Evolutionary conservation across 768 basidiomycete genomes (phyloP).

Genomic region (Gymnopilus dilepis): DNA sequence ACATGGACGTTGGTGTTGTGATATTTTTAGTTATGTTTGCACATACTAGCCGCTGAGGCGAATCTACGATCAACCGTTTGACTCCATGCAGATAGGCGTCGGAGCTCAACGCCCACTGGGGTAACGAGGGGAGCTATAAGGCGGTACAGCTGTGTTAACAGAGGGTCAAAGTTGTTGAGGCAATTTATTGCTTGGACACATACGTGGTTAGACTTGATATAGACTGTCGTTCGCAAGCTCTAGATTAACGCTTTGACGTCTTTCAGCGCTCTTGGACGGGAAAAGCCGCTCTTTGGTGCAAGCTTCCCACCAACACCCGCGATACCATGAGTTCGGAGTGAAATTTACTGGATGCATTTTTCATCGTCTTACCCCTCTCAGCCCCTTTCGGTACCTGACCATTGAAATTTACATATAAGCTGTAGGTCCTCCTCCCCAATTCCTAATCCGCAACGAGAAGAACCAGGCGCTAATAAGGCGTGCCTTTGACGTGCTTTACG

Average conservation of each 20-base stretch:
- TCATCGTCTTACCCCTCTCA: neutral
- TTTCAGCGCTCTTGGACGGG: neutral
- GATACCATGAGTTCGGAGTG: neutral
- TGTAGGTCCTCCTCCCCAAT: neutral
- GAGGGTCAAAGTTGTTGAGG: neutral
- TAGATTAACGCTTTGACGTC: neutral
- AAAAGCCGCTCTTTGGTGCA: neutral
- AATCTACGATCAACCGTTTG: neutral
- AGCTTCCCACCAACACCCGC: neutral
- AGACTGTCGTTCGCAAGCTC: neutral
- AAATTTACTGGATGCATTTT: neutral
- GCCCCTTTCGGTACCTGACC: neutral
- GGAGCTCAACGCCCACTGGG: neutral
- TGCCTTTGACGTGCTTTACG: slow-evolving; percentile 2
- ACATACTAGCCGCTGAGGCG: slow-evolving; percentile 1
- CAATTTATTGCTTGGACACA: neutral
- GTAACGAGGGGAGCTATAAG: neutral
- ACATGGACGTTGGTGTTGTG: slow-evolving; percentile 8
- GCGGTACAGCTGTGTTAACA: neutral
- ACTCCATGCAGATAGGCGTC: slow-evolving; percentile 1
- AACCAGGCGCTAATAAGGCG: slow-evolving; percentile 4
- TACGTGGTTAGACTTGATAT: neutral
- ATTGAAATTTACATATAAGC: neutral
- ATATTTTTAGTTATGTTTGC: slow-evolving; percentile 10
- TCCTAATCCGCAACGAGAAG: neutral